phyloP scores from a whole-genome alignment of 441 rosid species.

The Eruca vesicaria region DNA sequence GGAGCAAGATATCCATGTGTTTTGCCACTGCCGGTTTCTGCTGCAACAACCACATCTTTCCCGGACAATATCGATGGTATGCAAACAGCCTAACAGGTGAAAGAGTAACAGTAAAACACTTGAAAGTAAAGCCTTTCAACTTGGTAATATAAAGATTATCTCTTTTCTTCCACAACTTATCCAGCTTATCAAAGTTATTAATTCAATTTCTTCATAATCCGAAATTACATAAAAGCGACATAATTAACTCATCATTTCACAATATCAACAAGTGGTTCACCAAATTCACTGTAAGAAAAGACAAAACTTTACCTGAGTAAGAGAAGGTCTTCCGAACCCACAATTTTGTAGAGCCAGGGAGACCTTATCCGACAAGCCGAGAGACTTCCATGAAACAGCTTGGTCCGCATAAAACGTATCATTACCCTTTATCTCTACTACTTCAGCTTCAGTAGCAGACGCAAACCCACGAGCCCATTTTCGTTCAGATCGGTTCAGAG shows the following conservation, averaged over 20 bases:
- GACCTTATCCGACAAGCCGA: constrained; percentile 68
- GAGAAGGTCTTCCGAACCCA: constrained; percentile 75
- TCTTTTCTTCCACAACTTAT: too few species aligned
- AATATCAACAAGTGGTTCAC: neutral
- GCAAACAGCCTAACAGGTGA: constrained; percentile 56
- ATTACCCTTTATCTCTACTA: constrained; percentile 37
- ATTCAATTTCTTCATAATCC: too few species aligned
- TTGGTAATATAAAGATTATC: too few species aligned
- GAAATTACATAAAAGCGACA: neutral
- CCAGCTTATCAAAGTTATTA: too few species aligned
- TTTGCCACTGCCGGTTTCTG: constrained; percentile 97
- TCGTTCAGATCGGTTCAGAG: constrained; percentile 37
- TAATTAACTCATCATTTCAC: constrained; percentile 5
- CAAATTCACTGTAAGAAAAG: neutral
- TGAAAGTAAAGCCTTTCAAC: too few species aligned
- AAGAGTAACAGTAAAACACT: neutral
- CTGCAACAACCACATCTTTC: constrained; percentile 87
- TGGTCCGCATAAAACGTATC: constrained; percentile 76
- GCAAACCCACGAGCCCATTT: constrained; percentile 42
- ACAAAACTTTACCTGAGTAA: constrained; percentile 57
- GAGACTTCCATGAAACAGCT: constrained; percentile 70
- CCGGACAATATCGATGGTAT: constrained; percentile 71
- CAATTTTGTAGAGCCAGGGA: constrained; percentile 59
- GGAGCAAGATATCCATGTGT: constrained; percentile 83
- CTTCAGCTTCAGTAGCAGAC: constrained; percentile 27